phyloP scores from a whole-genome alignment of 2,329 filamentous ascomycete genomes.

The Fusarium tanahbumbuense region DNA sequence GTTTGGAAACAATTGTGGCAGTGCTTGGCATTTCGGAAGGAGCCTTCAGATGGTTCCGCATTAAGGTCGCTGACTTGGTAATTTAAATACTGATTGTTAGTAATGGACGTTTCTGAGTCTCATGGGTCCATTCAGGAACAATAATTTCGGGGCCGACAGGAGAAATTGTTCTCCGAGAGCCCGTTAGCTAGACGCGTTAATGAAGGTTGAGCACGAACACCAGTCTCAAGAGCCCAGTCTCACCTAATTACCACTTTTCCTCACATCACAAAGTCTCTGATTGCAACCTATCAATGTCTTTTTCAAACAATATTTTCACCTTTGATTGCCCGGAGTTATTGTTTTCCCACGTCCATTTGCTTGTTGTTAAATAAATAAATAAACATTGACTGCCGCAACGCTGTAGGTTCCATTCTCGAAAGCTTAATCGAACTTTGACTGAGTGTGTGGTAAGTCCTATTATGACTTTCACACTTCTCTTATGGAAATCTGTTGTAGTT shows the following conservation, averaged over 20 bases:
- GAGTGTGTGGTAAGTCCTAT: too few relatives aligned
- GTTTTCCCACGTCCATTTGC: too few relatives aligned
- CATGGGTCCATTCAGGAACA: not conserved
- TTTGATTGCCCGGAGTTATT: not conserved
- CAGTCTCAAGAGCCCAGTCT: not conserved
- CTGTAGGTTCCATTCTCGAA: not conserved
- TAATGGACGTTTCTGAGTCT: not conserved
- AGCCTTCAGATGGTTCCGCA: too few relatives aligned
- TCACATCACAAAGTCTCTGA: not conserved
- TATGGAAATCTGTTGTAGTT: fast-evolving
- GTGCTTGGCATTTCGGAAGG: not conserved
- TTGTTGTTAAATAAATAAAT: too few relatives aligned
- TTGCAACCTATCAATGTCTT: not conserved
- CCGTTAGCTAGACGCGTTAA: not conserved
- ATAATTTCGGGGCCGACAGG: not conserved
- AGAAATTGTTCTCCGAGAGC: not conserved
- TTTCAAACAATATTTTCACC: not conserved
- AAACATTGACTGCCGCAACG: too few relatives aligned
- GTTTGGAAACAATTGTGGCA: not conserved
- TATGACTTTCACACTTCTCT: not conserved
- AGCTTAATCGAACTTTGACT: not conserved
- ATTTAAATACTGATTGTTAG: not conserved
- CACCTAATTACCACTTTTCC: not conserved
- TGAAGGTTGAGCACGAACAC: too few relatives aligned
- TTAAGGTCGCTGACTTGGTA: too few relatives aligned